Conservation (phyloP, 2,329 filamentous ascomycete species). For the Paraphoma sp. region DNA sequence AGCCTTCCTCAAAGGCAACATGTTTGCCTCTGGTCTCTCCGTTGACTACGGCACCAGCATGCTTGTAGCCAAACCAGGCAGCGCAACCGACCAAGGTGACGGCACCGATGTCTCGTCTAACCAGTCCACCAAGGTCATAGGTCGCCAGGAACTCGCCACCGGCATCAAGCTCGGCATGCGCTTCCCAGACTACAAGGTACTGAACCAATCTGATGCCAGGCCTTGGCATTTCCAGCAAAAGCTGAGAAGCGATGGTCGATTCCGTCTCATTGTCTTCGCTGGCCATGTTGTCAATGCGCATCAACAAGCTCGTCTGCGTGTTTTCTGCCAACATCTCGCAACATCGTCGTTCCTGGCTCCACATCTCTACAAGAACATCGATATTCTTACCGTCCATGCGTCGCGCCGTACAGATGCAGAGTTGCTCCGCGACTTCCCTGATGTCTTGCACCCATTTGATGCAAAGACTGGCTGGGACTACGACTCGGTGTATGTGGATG, state of each 20-base stretch:
- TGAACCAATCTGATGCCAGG: conserved; percentile 63
- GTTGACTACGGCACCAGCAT: conserved; percentile 66
- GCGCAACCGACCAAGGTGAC: conserved; percentile 54
- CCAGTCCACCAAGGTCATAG: conserved; percentile 27
- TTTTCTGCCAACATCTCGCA: conserved; percentile 56
- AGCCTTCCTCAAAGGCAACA: conserved; percentile 63
- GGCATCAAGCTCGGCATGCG: conserved; percentile 62
- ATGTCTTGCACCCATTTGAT: conserved; percentile 53
- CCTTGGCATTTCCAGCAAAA: conserved; percentile 66
- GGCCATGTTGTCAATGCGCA: conserved; percentile 59
- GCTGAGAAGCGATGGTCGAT: conserved; percentile 64
- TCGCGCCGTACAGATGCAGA: conserved; percentile 56
- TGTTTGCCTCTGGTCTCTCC: conserved; percentile 64
- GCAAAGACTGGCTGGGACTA: conserved; percentile 49
- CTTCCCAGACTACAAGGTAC: conserved; percentile 64
- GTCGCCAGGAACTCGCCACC: conserved; percentile 53
- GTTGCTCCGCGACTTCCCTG: conserved; percentile 51
- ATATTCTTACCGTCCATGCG: conserved; percentile 67
- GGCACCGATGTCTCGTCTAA: conserved; percentile 51
- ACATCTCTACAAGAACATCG: conserved; percentile 60
- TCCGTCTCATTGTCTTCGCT: conserved; percentile 67
- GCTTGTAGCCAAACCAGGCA: conserved; percentile 61
- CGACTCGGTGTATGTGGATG: conserved; percentile 56
- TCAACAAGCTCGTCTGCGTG: conserved; percentile 56
- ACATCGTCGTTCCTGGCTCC: conserved; percentile 51